phyloP scores from a whole-genome alignment of 2,329 filamentous ascomycete genomes.

The Truncatella angustata region DNA sequence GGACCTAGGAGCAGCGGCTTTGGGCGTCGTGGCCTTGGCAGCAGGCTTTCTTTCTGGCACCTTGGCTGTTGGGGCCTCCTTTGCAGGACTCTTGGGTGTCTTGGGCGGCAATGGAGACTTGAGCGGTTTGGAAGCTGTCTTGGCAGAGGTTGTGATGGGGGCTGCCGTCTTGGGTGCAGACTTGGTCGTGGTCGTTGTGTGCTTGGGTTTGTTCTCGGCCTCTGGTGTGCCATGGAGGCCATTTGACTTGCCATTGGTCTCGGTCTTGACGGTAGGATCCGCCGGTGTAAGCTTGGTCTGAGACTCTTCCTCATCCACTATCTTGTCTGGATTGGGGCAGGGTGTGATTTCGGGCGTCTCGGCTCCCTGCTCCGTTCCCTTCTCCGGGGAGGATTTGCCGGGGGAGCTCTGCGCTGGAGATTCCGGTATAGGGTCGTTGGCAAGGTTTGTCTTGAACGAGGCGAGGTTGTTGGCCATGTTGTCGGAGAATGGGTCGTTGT shows the following conservation, averaged over 20 bases:
- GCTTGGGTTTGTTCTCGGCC: slow-evolving; percentile 26
- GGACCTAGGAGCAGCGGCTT: slow-evolving; percentile 28
- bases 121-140: slow-evolving; percentile 31
- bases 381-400: slow-evolving; percentile 22
- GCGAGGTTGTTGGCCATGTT: slow-evolving; percentile 25
- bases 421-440: slow-evolving; percentile 41
- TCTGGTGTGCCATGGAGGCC: slow-evolving; percentile 1
- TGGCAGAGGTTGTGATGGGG: slow-evolving; percentile 26
- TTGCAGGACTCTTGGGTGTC: slow-evolving; percentile 35
- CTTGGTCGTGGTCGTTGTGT: slow-evolving; percentile 24
- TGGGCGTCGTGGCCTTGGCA: no score
- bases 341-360: slow-evolving; percentile 26
- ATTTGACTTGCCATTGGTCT: slow-evolving; percentile 13
- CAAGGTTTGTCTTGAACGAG: slow-evolving; percentile 31
- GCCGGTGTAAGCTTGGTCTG: slow-evolving; percentile 29
- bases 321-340: slow-evolving; percentile 39
- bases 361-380: slow-evolving; percentile 23
- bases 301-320: slow-evolving; percentile 36
- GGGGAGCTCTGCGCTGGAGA: slow-evolving; percentile 32
- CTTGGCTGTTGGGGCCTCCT: slow-evolving; percentile 26
- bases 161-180: slow-evolving; percentile 17
- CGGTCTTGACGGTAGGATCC: slow-evolving; percentile 27
- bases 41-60: slow-evolving; percentile 33
- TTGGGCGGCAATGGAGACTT: slow-evolving; percentile 38
- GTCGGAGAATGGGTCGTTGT: slow-evolving; percentile 32